Conservation (phyloP, 805 yeast genomes). For the Maudiozyma serrabonitensis region DNA sequence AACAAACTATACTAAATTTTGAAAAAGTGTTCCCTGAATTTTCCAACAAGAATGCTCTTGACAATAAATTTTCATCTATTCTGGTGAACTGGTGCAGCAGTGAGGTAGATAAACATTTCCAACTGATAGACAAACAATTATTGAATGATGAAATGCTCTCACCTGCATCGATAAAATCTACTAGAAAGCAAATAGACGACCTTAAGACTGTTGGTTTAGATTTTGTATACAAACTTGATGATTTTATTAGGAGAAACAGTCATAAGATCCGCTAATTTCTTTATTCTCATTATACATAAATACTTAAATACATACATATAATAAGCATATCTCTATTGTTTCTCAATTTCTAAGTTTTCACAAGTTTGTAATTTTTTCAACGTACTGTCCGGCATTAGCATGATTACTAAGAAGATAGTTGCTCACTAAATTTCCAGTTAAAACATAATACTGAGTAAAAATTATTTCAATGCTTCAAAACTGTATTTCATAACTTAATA, state of each 20-base stretch:
- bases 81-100: constrained; percentile 71
- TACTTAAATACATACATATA: too few species aligned
- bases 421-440: too few species aligned
- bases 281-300: too few species aligned
- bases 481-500: too few species aligned
- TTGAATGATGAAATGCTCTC: constrained; percentile 49
- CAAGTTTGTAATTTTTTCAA: too few species aligned
- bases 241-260: constrained; percentile 22
- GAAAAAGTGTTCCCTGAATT: constrained; percentile 37
- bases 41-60: constrained; percentile 8
- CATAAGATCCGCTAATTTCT: constrained; percentile 5
- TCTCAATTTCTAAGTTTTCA: too few species aligned
- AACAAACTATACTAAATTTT: constrained; percentile 47
- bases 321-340: too few species aligned
- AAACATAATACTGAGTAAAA: too few species aligned
- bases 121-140: constrained; percentile 55
- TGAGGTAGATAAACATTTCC: constrained; percentile 51
- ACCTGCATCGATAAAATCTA: constrained; percentile 44
- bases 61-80: constrained; percentile 38
- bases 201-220: constrained; percentile 60
- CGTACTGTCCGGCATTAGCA: too few species aligned
- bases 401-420: too few species aligned
- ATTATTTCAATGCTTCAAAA: too few species aligned
- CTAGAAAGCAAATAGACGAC: constrained; percentile 51
- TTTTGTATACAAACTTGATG: constrained; percentile 57